A percentile compares a stretch with the other conserved stretches of the same genome.
Evolutionary conservation across 305 asterid genomes (phyloP).

Genomic region (Petunia hybrid): DNA sequence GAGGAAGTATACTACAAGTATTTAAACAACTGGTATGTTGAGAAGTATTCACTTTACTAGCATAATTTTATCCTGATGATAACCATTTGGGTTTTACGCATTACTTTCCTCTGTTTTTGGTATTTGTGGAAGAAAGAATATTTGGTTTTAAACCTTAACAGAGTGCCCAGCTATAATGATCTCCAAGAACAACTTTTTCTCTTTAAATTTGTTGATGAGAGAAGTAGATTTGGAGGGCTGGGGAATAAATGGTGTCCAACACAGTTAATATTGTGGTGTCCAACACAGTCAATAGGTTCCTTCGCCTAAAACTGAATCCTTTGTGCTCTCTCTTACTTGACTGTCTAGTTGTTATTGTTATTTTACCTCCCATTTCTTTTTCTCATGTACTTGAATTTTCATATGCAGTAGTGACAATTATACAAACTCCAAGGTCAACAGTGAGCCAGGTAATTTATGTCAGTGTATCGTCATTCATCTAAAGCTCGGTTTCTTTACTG

Average conservation of each 20-base stretch:
- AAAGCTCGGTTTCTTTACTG: not conserved
- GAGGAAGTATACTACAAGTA: conserved; percentile 41
- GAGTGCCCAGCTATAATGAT: not conserved
- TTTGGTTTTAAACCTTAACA: not conserved
- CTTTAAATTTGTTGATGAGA: not conserved
- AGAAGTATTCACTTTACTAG: not conserved
- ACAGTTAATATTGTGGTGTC: not conserved
- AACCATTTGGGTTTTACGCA: not conserved
- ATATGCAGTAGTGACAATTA: conserved; percentile 39
- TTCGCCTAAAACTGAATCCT: not conserved
- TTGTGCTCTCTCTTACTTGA: not conserved
- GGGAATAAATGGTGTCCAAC: not conserved
- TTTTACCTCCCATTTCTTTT: not conserved
- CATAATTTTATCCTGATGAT: not conserved
- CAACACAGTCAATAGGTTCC: not conserved
- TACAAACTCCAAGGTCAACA: conserved; percentile 1
- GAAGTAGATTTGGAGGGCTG: not conserved
- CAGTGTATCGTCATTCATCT: not conserved
- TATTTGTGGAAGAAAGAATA: not conserved
- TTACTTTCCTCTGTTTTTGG: not conserved
- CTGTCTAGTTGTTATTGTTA: not conserved
- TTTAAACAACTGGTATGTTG: conserved; percentile 41
- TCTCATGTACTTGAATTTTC: conserved; percentile 35
- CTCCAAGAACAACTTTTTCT: not conserved
- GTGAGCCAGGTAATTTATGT: conserved; percentile 37